Base-by-base conservation (phyloP, 179 eudicot genomes). In the Beta macrorhiza region DNA sequence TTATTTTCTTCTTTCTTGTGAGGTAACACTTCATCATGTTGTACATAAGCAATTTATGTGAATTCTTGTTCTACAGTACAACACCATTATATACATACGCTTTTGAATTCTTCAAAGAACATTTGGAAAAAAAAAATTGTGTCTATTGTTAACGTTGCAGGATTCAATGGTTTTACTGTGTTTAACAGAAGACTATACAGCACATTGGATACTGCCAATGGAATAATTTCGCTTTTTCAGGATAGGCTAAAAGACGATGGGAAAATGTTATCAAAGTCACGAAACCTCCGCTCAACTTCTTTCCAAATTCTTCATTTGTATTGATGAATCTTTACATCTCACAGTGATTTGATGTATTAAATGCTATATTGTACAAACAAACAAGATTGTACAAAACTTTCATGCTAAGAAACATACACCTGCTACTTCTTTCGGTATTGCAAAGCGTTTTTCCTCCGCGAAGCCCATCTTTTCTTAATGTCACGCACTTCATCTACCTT, bases 391-490 rank as follows among this genome's bases (percentile, higher is more conserved):
- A 63, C 81, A 76, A 16, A 73, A 52, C 72, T 63, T 25, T 22
- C 63, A 44, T 55, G 62, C 63, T 32, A 72, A 49, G 78, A 20
- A 75, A 15, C 52, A 70, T 78, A 45, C 69, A 12, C 42, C 25
- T 52, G 19, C 59, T 81, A 68, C 70, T 79, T 82, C 74, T 70
- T 82, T 52, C 87, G 85, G 75, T 14, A 49, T 62, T 74, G 85
- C 85, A 88, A 84, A 63, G 83, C 82, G 3, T 79, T 87, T 86
- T 84, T 90, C 77, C 97, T 88, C 29, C 89, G 89, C 76, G 87
- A 52, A 11, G 93, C 93, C 99, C 98, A 94, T 87, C 98, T 87
- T 84, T 87, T 87, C 82, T 96, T 96, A 7, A 94, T 92, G 77
- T 92, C 89, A 52, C 59, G 67, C 7, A 63, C 51, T 74, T 83